Conservation (phyloP, 208 protist species). For the Acanthamoeba triangularis region DNA sequence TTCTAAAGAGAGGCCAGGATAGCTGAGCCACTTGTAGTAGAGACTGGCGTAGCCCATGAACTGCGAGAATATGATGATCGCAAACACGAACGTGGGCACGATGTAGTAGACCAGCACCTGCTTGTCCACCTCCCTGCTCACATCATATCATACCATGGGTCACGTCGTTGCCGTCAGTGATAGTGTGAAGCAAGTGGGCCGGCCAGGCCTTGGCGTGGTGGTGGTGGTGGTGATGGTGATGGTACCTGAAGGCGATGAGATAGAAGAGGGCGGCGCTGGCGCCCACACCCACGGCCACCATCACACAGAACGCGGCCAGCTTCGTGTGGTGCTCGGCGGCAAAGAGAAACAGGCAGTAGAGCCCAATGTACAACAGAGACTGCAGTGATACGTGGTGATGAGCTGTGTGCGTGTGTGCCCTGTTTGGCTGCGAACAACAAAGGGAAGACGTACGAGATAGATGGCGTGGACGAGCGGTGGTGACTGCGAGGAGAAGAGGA, state of each 20-base stretch:
- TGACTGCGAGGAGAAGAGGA: slow-evolving; percentile 53
- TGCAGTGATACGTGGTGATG: background rate
- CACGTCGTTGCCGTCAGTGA: too few relatives aligned
- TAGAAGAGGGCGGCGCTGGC: slow-evolving; percentile 36
- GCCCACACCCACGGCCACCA: slow-evolving; percentile 21
- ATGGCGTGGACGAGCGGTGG: slow-evolving; percentile 35
- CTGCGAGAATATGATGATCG: slow-evolving; percentile 20
- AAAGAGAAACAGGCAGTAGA: slow-evolving; percentile 21
- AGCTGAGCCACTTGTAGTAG: slow-evolving; percentile 65
- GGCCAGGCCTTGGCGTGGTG: too few relatives aligned
- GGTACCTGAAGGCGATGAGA: background rate
- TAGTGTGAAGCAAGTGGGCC: background rate
- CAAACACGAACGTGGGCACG: slow-evolving; percentile 30
- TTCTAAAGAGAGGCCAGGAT: background rate
- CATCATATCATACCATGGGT: too few relatives aligned
- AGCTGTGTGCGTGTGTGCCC: too few relatives aligned
- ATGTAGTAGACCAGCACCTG: slow-evolving; percentile 32
- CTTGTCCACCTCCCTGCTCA: background rate
- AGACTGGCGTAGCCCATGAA: slow-evolving; percentile 60
- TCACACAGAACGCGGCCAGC: background rate
- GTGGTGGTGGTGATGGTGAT: too few relatives aligned
- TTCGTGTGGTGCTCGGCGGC: slow-evolving; percentile 6
- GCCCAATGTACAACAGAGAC: slow-evolving; percentile 16
- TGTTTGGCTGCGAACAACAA: too few relatives aligned
- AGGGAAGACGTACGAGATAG: background rate